Evolutionary conservation across 495 filamentous ascomycete genomes (phyloP), one percentile per base, ranked within the genome.

Genomic region (Neurospora tetrasperma): DNA sequence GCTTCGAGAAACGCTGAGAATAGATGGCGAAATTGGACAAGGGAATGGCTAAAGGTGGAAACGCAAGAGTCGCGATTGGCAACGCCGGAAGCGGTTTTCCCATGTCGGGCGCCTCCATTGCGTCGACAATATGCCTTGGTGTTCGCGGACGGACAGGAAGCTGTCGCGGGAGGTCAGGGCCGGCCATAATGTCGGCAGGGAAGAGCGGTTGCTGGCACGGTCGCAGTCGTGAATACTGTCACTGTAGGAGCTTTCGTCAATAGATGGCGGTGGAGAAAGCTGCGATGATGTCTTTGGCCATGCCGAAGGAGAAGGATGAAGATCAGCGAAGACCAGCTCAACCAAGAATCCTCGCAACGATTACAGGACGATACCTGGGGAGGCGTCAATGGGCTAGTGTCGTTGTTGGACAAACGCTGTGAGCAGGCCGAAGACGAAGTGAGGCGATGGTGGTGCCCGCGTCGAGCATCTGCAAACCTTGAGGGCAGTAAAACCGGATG

Each of bases 21-120:
- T 71, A 70, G 23, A 48, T 69, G 39, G 73, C 35, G 44, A 75
- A 75, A 27, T 35, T 42, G n/a, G 77, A 76, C 18, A 69, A 41
- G 40, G 75, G 74, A 20, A 69, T 7, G 27, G 69, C 69, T 9
- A 73, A 40, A 43, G 71, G 43, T 20, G 23, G 43, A 42, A 40
- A 59, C 5, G 20, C 48, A 59, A 59, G 48, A 59, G 48, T 59
- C 20, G 11, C 20, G 20, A 69, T 2, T 27, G 69, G 72, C n/a
- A 73, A 31, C 14, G 41, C 41, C 16, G 23, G 43, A 66, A 66
- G 54, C 27, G 27, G 54, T 14, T 66, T 66, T 66, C 54, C 54
- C 54, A 35, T 66, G 14, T 38, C 54, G 54, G 54, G 27, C 27
- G 12, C 27, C 14, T 66, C 54, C 54, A 66, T 66, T 35, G 6